phyloP scores from a whole-genome alignment of 2,329 filamentous ascomycete species.

The Aureobasidium subglaciale region DNA sequence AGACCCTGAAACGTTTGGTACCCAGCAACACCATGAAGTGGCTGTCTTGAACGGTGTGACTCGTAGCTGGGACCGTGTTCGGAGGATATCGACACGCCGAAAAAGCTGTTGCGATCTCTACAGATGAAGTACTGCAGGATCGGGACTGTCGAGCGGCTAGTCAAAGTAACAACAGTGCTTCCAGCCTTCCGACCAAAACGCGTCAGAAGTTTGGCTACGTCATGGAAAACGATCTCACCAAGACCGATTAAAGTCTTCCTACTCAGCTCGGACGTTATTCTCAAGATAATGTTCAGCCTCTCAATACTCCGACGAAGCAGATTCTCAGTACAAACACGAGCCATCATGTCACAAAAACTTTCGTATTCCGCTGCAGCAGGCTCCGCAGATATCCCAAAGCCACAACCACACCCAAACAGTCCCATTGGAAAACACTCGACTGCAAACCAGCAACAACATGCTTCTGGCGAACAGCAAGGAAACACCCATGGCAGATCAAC shows the following conservation, averaged over 20 bases:
- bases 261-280: background rate
- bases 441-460: background rate
- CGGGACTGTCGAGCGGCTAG: background rate
- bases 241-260: background rate
- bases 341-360: conserved; percentile 1
- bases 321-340: background rate
- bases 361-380: conserved; percentile 5
- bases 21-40: conserved; percentile 31
- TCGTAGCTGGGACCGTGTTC: background rate
- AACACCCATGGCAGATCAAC: background rate
- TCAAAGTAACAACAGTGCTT: background rate
- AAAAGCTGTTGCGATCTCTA: background rate
- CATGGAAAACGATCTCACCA: background rate
- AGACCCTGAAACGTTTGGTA: conserved; percentile 27
- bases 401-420: background rate
- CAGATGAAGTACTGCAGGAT: background rate
- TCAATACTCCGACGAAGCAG: background rate
- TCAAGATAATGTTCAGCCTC: background rate
- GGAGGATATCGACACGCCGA: background rate
- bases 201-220: conserved; percentile 1
- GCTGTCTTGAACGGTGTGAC: conserved; percentile 16
- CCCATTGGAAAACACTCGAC: background rate
- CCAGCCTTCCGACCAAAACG: background rate
- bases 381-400: conserved; percentile 10
- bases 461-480: background rate